Conservation (phyloP, 2,329 filamentous ascomycete species). For the Aspergillus cejpii region DNA sequence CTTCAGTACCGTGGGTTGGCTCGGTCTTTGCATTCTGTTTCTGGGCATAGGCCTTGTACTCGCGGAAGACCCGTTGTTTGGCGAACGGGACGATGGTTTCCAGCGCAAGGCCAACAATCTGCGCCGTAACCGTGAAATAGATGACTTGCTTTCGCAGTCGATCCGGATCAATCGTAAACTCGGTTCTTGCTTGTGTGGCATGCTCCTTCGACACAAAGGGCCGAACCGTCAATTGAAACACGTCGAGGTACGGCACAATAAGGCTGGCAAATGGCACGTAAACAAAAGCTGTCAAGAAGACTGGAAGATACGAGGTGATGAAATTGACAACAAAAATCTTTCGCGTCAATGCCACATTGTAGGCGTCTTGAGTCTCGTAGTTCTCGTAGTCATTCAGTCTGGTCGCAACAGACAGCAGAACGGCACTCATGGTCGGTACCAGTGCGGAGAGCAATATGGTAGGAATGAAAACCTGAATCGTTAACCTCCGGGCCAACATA, state of each 20-base stretch:
- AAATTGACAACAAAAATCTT: conserved; percentile 99
- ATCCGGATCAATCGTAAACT: conserved; percentile 77
- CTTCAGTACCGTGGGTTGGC: conserved; percentile 16
- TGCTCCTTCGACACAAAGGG: conserved; percentile 70
- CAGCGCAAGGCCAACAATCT: conserved; percentile 79
- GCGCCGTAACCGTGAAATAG: conserved; percentile 93
- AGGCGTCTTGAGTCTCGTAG: conserved; percentile 78
- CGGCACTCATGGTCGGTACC: conserved; percentile 69
- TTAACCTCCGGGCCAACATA: background rate
- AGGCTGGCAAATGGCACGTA: conserved; percentile 87
- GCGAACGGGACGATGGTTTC: conserved; percentile 81
- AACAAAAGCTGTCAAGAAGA: conserved; percentile 86
- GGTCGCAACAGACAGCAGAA: conserved; percentile 76
- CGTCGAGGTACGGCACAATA: conserved; percentile 79
- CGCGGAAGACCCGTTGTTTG: conserved; percentile 71
- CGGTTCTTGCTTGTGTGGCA: conserved; percentile 50
- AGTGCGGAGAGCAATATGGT: conserved; percentile 76
- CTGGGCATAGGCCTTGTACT: conserved; percentile 49
- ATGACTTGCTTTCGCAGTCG: conserved; percentile 87
- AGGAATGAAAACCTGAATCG: conserved; percentile 68
- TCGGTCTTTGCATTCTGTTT: conserved; percentile 23
- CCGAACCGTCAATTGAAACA: conserved; percentile 72
- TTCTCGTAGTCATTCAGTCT: conserved; percentile 80
- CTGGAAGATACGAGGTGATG: conserved; percentile 87
- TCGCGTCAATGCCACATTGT: conserved; percentile 76